phyloP scores from a whole-genome alignment of 148 eudicot species.

The Vaccinium vitisidaea region DNA sequence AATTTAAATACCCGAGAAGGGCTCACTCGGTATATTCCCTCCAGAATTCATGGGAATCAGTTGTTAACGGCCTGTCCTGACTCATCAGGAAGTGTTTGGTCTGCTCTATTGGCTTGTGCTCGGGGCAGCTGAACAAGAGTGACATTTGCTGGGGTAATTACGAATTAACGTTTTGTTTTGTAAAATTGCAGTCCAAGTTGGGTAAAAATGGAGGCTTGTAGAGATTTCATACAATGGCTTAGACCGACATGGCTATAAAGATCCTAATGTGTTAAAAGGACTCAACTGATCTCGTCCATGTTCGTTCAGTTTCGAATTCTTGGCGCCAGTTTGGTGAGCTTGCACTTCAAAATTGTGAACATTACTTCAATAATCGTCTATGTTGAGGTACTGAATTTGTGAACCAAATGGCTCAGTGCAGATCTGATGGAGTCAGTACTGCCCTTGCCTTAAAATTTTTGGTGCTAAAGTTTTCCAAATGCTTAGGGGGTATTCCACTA shows the following conservation, averaged over 20 bases:
- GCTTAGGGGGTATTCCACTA: no score
- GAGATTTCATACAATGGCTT: slow-evolving; percentile 46
- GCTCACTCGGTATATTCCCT: no score
- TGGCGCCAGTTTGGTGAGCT: slow-evolving; percentile 59
- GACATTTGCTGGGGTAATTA: not conserved
- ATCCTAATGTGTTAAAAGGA: slow-evolving; percentile 41
- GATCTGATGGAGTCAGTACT: no score
- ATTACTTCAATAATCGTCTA: not conserved
- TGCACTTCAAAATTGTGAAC: not conserved
- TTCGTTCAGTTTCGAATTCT: slow-evolving; percentile 32
- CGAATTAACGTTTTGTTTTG: not conserved
- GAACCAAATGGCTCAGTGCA: no score
- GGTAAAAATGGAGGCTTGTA: slow-evolving; percentile 25
- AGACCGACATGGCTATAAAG: slow-evolving; percentile 36
- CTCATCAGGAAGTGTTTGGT: no score
- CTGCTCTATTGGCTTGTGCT: no score
- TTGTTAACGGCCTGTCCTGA: no score
- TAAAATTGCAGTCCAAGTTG: slow-evolving; percentile 11
- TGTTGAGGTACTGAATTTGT: not conserved
- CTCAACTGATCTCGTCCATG: slow-evolving; percentile 39
- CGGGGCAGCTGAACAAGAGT: no score
- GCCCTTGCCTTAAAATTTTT: no score
- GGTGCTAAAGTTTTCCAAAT: no score
- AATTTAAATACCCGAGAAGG: no score
- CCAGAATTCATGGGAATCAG: no score